Evolutionary conservation across 768 basidiomycete genomes (phyloP).

Genomic region (Mrakia frigida): DNA sequence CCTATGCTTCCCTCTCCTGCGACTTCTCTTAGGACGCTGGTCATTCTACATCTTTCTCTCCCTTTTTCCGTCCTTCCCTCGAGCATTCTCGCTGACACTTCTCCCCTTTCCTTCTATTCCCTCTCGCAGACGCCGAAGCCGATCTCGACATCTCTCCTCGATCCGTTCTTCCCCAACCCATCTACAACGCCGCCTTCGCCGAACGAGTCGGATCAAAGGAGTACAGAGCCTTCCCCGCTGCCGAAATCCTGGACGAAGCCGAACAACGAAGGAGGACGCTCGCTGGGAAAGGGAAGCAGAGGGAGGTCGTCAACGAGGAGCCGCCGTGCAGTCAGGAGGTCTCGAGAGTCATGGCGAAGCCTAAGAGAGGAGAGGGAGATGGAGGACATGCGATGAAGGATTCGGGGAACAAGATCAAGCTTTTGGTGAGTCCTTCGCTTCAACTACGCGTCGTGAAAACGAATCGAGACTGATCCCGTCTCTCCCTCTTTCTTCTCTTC

Average conservation of each 20-base stretch:
- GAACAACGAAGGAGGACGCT: background rate
- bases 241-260: background rate
- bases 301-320: background rate
- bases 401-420: background rate
- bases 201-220: background rate
- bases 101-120: background rate
- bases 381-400: background rate
- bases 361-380: constrained; percentile 9
- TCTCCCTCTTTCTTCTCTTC: background rate
- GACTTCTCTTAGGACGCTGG: background rate
- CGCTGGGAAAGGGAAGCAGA: constrained; percentile 6
- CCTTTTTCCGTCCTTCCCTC: background rate
- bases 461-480: background rate
- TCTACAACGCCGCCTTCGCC: constrained; percentile 10
- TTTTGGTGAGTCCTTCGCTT: background rate
- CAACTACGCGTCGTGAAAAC: background rate
- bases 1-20: background rate
- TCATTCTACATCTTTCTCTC: background rate
- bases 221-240: background rate
- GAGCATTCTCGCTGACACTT: background rate
- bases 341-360: background rate
- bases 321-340: constrained; percentile 2
- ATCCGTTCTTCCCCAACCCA: constrained; percentile 3
- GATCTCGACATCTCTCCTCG: background rate
- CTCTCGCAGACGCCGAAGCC: background rate